phyloP scores from a whole-genome alignment of 176 grass and related monocot genomes.

The Neostapfia colusana region DNA sequence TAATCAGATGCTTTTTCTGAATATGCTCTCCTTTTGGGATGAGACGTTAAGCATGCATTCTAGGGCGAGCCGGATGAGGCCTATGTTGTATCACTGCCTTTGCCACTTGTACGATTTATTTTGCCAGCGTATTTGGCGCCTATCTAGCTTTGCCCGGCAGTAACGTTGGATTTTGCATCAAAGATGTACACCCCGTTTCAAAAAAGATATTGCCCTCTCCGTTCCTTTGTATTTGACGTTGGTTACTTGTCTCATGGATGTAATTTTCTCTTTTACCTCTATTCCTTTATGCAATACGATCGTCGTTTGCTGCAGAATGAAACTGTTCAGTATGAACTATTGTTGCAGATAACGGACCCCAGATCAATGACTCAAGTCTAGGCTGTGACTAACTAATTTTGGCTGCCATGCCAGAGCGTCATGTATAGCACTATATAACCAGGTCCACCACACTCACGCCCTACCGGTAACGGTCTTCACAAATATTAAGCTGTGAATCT shows the following conservation, averaged over 20 bases:
- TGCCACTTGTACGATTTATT: background rate
- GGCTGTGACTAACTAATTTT: slow-evolving; percentile 31
- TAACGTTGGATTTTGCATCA: background rate
- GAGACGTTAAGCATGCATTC: background rate
- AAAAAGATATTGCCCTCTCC: background rate
- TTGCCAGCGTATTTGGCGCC: background rate
- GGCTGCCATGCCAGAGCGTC: slow-evolving; percentile 11
- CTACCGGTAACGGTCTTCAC: background rate
- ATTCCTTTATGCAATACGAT: background rate
- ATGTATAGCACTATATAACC: background rate
- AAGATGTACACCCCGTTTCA: background rate
- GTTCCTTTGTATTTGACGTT: no score
- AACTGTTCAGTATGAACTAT: background rate
- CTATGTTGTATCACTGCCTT: slow-evolving; percentile 2
- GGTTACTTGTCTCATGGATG: background rate
- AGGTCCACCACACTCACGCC: slow-evolving; percentile 2
- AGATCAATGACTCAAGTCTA: slow-evolving; percentile 24
- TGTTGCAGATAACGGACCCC: slow-evolving; percentile 5
- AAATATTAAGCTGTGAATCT: background rate
- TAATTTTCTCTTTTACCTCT: background rate
- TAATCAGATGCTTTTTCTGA: slow-evolving; percentile 20
- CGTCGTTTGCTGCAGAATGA: background rate
- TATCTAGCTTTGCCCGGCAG: background rate
- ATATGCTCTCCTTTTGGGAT: background rate
- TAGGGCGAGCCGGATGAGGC: background rate